A percentile compares a stretch with the other conserved stretches of the same genome.
These are phyloP conservation scores for Pezicula carpinea DNA, from an alignment of 2,329 filamentous ascomycete genomes.

Conservation along the genomic window DNA sequence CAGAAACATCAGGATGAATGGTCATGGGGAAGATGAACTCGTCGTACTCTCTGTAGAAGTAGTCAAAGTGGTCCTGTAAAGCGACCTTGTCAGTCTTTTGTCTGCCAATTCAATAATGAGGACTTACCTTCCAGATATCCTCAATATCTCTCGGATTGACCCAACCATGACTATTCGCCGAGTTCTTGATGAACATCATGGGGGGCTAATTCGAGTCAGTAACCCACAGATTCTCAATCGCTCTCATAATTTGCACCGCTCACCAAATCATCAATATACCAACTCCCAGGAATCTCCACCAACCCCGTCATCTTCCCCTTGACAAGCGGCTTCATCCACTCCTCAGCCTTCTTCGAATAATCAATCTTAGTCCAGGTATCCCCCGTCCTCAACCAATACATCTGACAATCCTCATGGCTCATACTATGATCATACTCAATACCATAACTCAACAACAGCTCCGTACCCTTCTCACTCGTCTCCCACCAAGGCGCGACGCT, in stretches of 20 bases:
- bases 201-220: constrained; percentile 37
- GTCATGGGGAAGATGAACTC: constrained; percentile 76
- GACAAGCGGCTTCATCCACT: constrained; percentile 63
- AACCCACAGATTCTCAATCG: too few species aligned
- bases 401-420: constrained; percentile 60
- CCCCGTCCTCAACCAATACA: constrained; percentile 59
- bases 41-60: constrained; percentile 73
- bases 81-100: background rate
- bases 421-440: constrained; percentile 68
- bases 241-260: constrained; percentile 14
- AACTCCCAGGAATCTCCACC: constrained; percentile 61
- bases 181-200: constrained; percentile 69
- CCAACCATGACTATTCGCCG: constrained; percentile 58
- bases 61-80: constrained; percentile 56
- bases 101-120: constrained; percentile 4
- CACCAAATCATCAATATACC: constrained; percentile 53
- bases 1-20: constrained; percentile 69
- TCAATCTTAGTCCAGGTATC: constrained; percentile 67
- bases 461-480: constrained; percentile 60
- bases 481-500: constrained; percentile 77
- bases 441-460: constrained; percentile 60
- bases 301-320: constrained; percentile 56
- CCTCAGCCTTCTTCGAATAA: constrained; percentile 54
- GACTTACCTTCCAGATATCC: constrained; percentile 36
- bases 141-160: constrained; percentile 54